Conservation (phyloP, 805 yeast species). For the Yarrowia hollandica region DNA sequence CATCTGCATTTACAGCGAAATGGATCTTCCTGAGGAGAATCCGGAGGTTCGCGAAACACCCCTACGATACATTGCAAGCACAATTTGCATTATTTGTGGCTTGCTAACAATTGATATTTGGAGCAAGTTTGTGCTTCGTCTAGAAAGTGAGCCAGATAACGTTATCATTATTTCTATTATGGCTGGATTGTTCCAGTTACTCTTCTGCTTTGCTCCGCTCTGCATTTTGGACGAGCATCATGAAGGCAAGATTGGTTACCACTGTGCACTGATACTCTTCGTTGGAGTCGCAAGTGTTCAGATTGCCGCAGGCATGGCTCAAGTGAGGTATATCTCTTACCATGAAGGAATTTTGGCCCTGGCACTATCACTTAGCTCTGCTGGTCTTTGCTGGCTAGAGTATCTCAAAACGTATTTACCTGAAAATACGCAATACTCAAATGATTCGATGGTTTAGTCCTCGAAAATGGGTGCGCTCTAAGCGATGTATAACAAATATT, state of each 20-base stretch:
- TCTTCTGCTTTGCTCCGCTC: background rate
- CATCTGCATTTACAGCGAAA: conserved; percentile 18
- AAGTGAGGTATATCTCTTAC: background rate
- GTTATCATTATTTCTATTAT: background rate
- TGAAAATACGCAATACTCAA: background rate
- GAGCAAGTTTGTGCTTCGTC: background rate
- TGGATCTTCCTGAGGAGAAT: background rate
- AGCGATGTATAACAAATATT: conserved; percentile 2
- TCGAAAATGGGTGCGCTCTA: too few relatives aligned
- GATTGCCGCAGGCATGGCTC: background rate
- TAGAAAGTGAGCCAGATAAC: background rate
- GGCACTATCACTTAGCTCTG: background rate
- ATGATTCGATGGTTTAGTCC: background rate
- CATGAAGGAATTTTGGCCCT: background rate
- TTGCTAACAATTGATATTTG: background rate
- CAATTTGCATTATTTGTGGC: background rate
- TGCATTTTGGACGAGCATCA: conserved; percentile 1
- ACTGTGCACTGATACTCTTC: background rate
- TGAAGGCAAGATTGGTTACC: background rate
- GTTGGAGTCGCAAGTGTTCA: background rate
- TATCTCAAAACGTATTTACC: background rate
- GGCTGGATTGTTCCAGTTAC: background rate
- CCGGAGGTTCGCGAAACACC: background rate
- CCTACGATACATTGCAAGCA: background rate
- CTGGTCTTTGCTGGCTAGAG: background rate